A percentile compares a stretch with the other conserved stretches of the same genome.
phyloP scores from a whole-genome alignment of 495 filamentous ascomycete genomes.

The Penicillium pulvis region DNA sequence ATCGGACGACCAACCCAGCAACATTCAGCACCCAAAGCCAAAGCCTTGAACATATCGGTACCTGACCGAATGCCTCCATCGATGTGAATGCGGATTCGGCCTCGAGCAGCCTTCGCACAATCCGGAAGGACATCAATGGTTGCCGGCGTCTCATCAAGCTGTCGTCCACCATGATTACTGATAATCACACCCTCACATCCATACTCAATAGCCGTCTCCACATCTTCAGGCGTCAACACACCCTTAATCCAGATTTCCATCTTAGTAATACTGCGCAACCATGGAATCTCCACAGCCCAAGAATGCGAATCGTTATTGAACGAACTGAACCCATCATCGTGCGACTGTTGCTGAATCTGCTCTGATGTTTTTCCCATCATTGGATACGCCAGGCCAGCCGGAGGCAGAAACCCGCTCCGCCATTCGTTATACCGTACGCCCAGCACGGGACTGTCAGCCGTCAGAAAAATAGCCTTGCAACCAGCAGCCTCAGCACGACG shows the following conservation, averaged over 20 bases:
- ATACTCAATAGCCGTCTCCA: constrained; percentile 52
- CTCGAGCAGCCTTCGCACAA: constrained; percentile 60
- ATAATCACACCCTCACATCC: constrained; percentile 60
- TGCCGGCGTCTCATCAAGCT: constrained; percentile 64
- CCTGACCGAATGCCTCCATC: constrained; percentile 69
- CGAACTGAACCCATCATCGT: constrained; percentile 55
- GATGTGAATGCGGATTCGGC: constrained; percentile 61
- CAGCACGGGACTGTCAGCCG: constrained; percentile 81
- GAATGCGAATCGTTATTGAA: constrained; percentile 65
- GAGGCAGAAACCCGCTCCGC: constrained; percentile 40
- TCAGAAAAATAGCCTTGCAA: constrained; percentile 69
- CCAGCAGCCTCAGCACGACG: constrained; percentile 42
- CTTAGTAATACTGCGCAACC: constrained; percentile 53
- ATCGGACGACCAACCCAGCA: constrained; percentile 67
- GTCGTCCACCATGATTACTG: constrained; percentile 74
- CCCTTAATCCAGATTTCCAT: constrained; percentile 61
- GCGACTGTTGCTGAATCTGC: constrained; percentile 60
- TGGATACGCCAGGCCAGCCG: constrained; percentile 35
- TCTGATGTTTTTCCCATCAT: constrained; percentile 64
- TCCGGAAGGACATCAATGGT: constrained; percentile 66
- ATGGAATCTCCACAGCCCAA: constrained; percentile 53
- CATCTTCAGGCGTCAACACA: constrained; percentile 57
- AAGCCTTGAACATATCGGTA: constrained; percentile 68
- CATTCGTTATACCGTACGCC: constrained; percentile 54
- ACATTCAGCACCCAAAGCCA: constrained; percentile 65